These are phyloP conservation scores for Zymoseptoria ardabiliae DNA, from an alignment of 2,329 filamentous ascomycete genomes.

Conservation along the genomic window DNA sequence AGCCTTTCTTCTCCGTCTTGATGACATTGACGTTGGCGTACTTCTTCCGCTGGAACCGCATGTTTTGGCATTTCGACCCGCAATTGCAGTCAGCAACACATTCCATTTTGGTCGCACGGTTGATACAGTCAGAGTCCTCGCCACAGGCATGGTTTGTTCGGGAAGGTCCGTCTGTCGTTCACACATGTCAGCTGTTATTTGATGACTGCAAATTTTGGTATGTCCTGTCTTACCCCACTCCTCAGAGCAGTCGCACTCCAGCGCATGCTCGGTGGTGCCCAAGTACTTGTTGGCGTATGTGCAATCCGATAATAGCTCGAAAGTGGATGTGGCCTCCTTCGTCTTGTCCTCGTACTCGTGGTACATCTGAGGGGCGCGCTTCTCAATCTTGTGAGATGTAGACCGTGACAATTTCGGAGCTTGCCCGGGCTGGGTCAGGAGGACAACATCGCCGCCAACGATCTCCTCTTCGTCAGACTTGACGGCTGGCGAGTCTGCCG, in stretches of 20 bases:
- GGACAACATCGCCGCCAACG: conserved; percentile 53
- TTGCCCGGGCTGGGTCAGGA: conserved; percentile 59
- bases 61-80: conserved; percentile 81
- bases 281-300: conserved; percentile 87
- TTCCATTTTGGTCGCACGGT: conserved; percentile 96
- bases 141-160: conserved; percentile 75
- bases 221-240: conserved; percentile 83
- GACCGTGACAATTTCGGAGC: conserved; percentile 67
- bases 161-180: conserved; percentile 40
- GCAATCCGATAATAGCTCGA: conserved; percentile 76
- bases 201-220: neutral
- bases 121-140: conserved; percentile 97
- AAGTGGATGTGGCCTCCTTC: conserved; percentile 64
- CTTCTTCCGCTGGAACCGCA: conserved; percentile 83
- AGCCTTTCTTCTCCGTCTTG: conserved; percentile 97
- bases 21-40: conserved; percentile 91
- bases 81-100: conserved; percentile 84
- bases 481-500: conserved; percentile 31
- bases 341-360: conserved; percentile 71
- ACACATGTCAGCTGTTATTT: neutral
- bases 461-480: conserved; percentile 44
- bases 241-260: conserved; percentile 92
- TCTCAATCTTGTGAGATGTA: conserved; percentile 60
- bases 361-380: conserved; percentile 60
- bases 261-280: conserved; percentile 81